Percentiles rank a stretch among this genome's conserved stretches.
Evolutionary conservation across 257 asterid species (phyloP).

Genomic region (Ligustrum vulgare): DNA sequence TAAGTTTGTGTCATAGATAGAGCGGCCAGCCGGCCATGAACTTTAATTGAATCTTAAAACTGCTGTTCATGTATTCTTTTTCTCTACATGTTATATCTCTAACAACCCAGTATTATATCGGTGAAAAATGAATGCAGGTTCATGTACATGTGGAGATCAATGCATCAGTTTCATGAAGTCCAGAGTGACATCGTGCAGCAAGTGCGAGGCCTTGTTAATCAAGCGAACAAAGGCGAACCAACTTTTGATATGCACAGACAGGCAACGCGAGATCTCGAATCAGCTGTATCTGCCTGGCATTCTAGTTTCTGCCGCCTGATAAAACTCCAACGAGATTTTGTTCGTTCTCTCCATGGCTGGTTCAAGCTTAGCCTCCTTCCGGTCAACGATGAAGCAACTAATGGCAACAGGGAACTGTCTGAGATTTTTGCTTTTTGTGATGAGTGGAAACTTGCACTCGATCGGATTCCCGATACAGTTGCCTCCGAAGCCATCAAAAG

Average conservation of each 20-base stretch:
- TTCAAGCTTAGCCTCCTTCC: conserved; percentile 81
- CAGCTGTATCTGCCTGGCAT: conserved; percentile 93
- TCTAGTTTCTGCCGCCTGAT: conserved; percentile 79
- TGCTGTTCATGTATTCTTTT: background rate
- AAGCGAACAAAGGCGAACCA: conserved; percentile 55
- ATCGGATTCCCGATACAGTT: conserved; percentile 86
- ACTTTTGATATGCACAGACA: conserved; percentile 90
- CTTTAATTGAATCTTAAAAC: background rate
- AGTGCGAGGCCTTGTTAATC: conserved; percentile 79
- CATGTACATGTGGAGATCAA: conserved; percentile 99
- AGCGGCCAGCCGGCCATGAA: background rate
- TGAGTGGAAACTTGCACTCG: conserved; percentile 92
- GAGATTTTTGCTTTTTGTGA: conserved; percentile 70
- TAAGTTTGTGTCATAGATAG: background rate
- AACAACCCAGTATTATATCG: conserved; percentile 4
- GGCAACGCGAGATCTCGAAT: conserved; percentile 92
- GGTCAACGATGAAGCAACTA: conserved; percentile 41
- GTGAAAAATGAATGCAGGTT: conserved; percentile 51
- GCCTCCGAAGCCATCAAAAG: conserved; percentile 97
- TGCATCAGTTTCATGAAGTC: conserved; percentile 82
- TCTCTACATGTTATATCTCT: background rate
- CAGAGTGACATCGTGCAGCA: conserved; percentile 93
- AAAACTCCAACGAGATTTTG: conserved; percentile 74
- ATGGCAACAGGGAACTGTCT: conserved; percentile 32
- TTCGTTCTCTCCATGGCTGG: conserved; percentile 83